A percentile compares a stretch with the other conserved stretches of the same genome.
phyloP scores from a whole-genome alignment of 2,329 filamentous ascomycete species.

The Cladosporium colombiae region DNA sequence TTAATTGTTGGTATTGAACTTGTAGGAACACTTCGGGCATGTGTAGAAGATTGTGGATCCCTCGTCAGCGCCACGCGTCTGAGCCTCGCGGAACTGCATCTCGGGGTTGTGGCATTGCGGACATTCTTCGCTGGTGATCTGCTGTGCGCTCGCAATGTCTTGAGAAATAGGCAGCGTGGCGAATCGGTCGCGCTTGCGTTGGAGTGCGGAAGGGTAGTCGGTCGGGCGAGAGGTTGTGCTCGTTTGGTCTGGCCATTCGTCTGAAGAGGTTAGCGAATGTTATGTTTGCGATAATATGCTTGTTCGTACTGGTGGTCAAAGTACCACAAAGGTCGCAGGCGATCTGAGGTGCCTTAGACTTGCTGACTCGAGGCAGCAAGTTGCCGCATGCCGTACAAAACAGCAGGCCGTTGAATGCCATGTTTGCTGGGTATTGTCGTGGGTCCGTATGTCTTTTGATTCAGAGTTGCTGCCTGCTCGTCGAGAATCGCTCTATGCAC shows the following conservation, averaged over 20 bases:
- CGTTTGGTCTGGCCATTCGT: constrained; percentile 71
- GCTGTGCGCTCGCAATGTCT: constrained; percentile 72
- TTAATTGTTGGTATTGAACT: constrained; percentile 18
- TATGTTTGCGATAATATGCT: neutral
- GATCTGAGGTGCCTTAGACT: constrained; percentile 73
- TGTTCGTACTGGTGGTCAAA: constrained; percentile 69
- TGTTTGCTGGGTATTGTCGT: constrained; percentile 42
- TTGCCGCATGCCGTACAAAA: constrained; percentile 91
- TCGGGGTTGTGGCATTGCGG: constrained; percentile 75
- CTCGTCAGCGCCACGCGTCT: constrained; percentile 87
- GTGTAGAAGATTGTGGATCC: constrained; percentile 85
- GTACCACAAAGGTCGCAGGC: constrained; percentile 81
- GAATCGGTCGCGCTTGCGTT: constrained; percentile 16
- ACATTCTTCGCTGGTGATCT: constrained; percentile 67
- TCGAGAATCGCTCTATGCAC: neutral
- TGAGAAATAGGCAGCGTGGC: constrained; percentile 1
- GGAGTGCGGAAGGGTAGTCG: constrained; percentile 9
- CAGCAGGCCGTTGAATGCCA: constrained; percentile 84
- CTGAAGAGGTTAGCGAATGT: constrained; percentile 41
- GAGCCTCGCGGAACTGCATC: constrained; percentile 78
- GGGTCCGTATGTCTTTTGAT: neutral
- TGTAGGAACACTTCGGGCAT: constrained; percentile 60
- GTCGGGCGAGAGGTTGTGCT: constrained; percentile 55
- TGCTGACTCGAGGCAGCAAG: constrained; percentile 72
- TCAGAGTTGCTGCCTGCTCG: neutral